Percentiles rank a stretch among this genome's conserved stretches.
phyloP scores from a whole-genome alignment of 495 filamentous ascomycete genomes.

The Xylaria castorea region DNA sequence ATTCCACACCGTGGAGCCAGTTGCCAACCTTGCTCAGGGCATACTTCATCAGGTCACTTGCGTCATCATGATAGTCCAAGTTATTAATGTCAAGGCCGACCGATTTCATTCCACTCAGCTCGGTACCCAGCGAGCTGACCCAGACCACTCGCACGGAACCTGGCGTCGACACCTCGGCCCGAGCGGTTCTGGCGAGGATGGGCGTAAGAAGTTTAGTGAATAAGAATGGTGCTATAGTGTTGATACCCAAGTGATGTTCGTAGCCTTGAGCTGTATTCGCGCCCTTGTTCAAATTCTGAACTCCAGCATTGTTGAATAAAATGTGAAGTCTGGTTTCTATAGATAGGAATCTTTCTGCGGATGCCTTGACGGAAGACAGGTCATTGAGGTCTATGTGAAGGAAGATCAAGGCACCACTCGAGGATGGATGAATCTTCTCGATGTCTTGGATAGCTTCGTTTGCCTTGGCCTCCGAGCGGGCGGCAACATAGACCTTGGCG shows the following conservation, averaged over 20 bases:
- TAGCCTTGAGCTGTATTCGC: slow-evolving; percentile 41
- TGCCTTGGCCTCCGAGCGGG: slow-evolving; percentile 38
- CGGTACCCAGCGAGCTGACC: slow-evolving; percentile 31
- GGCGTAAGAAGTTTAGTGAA: slow-evolving; percentile 52
- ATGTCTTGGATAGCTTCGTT: slow-evolving; percentile 28
- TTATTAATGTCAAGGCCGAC: slow-evolving; percentile 43
- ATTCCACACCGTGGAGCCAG: slow-evolving; percentile 31
- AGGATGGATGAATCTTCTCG: slow-evolving; percentile 25
- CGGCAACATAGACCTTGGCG: slow-evolving; percentile 47
- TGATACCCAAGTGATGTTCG: slow-evolving; percentile 45
- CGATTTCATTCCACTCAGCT: slow-evolving; percentile 31
- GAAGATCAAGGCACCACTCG: slow-evolving; percentile 19
- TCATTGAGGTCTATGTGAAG: slow-evolving; percentile 36
- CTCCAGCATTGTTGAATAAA: slow-evolving; percentile 44
- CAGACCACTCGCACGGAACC: slow-evolving; percentile 50
- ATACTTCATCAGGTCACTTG: neutral
- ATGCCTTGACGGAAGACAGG: slow-evolving; percentile 31
- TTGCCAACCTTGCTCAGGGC: slow-evolving; percentile 33
- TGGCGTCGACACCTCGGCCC: slow-evolving; percentile 24
- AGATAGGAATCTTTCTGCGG: slow-evolving; percentile 28
- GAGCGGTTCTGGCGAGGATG: slow-evolving; percentile 44
- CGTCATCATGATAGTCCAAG: slow-evolving; percentile 29
- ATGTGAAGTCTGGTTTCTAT: slow-evolving; percentile 33
- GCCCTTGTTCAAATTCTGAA: slow-evolving; percentile 35
- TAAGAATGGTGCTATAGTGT: slow-evolving; percentile 46